Conservation (phyloP, 2,329 filamentous ascomycete species). For the Exophiala bonariae region DNA sequence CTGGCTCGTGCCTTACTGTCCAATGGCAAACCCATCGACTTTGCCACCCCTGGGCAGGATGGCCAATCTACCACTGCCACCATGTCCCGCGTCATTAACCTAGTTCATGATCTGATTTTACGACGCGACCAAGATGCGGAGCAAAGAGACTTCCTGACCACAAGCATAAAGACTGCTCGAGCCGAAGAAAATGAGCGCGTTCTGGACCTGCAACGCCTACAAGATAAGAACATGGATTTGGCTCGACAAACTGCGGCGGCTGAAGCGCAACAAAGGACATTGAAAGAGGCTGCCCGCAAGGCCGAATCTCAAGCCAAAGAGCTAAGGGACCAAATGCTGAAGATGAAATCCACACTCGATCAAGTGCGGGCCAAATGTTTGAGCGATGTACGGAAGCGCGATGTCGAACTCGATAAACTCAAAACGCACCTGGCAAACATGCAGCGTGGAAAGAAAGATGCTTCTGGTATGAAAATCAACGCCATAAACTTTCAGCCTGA, state of each 20-base stretch:
- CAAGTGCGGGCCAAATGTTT: constrained; percentile 85
- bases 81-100: constrained; percentile 84
- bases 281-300: constrained; percentile 68
- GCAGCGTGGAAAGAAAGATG: constrained; percentile 58
- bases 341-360: constrained; percentile 74
- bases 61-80: constrained; percentile 62
- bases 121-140: constrained; percentile 89
- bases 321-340: constrained; percentile 80
- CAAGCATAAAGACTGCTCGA: constrained; percentile 73
- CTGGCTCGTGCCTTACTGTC: constrained; percentile 64
- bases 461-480: constrained; percentile 46
- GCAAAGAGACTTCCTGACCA: constrained; percentile 78
- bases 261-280: constrained; percentile 70
- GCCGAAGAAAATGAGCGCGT: constrained; percentile 73
- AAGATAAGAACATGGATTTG: constrained; percentile 57
- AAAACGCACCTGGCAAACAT: constrained; percentile 81
- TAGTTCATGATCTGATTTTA: constrained; percentile 90
- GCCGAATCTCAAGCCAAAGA: constrained; percentile 72
- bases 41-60: constrained; percentile 68
- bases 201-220: constrained; percentile 62
- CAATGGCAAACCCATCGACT: constrained; percentile 67
- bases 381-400: constrained; percentile 86
- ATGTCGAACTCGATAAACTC: constrained; percentile 82
- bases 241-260: constrained; percentile 57
- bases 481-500: constrained; percentile 42